Base-by-base conservation (phyloP, 257 asterid species). In the Jacaranda mimosifolia region DNA sequence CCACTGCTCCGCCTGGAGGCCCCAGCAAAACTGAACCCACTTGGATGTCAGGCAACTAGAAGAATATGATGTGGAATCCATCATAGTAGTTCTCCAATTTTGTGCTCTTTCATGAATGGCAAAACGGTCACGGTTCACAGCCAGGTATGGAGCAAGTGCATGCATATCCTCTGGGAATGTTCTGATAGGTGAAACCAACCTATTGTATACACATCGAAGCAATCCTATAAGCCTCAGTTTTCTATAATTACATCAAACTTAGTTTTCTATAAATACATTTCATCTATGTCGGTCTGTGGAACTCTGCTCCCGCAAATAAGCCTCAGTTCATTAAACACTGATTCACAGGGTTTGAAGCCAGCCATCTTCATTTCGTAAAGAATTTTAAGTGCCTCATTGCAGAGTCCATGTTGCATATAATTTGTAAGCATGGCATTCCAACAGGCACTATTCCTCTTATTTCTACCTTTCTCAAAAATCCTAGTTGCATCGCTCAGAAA, bases 341-440 rank as follows among this genome's bases (percentile, higher is more conserved):
- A 82, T 77, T 88, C 88, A n/a, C 64, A 74, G 9, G 94, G 89
- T 79, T 57, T 59, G 39, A 87, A 81, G 53, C 93, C 96, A 64
- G 88, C 87, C 43, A 59, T 80, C 81, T 78, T 86, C 97, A 93
- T 93, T 52, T 87, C 83, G 32, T 83, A 56, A 17, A 88, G 81
- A 66, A 85, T 59, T 67, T 74, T 79, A n/a, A 80, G 57, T 26
- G 91, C 94, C 84, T 91, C 90, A 13, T 70, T 13, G 73, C 81
- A 84, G 9, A 79, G 77, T 60, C 93, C 96, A 39, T 87, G 82
- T 43, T 75, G 83, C 58, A 89, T 65, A 42, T 77, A 89, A 81
- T 78, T 83, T 8, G 68, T 72, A 49, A 88, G 75, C 90, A 91
- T 80, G 13, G 92, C 93, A 80, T 90, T 91, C 85, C 85, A 91